Base-by-base conservation (phyloP, 805 yeast species). In the Nakazawaea holstii region DNA sequence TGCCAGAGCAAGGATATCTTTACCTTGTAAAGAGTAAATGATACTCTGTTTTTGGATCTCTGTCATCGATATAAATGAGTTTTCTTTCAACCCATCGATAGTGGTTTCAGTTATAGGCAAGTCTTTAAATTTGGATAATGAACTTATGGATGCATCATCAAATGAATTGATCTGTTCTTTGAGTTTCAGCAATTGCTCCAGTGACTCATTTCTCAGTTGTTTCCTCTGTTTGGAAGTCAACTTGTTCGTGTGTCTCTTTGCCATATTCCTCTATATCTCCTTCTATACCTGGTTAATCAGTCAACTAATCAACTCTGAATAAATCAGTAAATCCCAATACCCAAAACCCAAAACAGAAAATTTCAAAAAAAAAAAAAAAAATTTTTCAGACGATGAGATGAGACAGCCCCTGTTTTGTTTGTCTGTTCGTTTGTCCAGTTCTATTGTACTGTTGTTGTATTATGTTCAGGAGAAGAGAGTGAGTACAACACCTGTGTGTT, bases 1-100 rank as follows among this genome's bases (percentile, higher is more conserved):
- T 17, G 97, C 97, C 17, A 96, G 91, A 10, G 89, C 96, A 55
- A 91, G 71, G 2, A 91, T 63, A 67, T 90, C 97, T 30, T 74
- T 68, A 0, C 94, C 92, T 55, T 86, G 82, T 51, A 94, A 67
- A 0, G 94, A 80, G 11, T 75, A 66, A 0, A 95, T 86, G 27
- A 94, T 86, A 6, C 96, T 73, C 41, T 80, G 80, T 51, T 75
- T 79, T 59, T 94, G 99, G 49, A 94, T 87, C 38, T 87, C 96
- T 0, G 99, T 94, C 69, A 91, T 65, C 9, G 80, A 74, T 1
- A 86, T 73, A 62, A 84, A 94, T 45, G 88, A 84, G n/a, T 95
- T 74, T 46, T 80, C 87, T 50, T 77, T 80, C 36, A 94, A 67
- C 2, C 98, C 98, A 51, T 74, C 74, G 10, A 82, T 55, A 11